phyloP scores from a whole-genome alignment of 805 yeast species.

The Schwanniomyces pseudopolymorphus region DNA sequence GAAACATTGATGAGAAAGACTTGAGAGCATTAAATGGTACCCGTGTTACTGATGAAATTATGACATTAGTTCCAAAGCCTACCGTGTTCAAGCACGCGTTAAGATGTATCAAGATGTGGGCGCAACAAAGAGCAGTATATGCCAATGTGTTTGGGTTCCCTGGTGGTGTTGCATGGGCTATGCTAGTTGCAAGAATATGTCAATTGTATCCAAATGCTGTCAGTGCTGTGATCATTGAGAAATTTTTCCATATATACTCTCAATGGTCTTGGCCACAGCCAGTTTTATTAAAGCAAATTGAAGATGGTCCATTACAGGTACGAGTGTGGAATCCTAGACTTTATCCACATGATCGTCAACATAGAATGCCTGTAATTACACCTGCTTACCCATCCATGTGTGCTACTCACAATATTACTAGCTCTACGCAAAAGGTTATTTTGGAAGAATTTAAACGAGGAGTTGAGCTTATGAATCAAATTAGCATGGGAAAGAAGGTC shows the following conservation, averaged over 20 bases:
- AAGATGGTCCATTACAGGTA: slow-evolving; percentile 95
- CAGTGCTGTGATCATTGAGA: slow-evolving; percentile 84
- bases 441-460: slow-evolving; percentile 81
- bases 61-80: slow-evolving; percentile 87
- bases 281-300: slow-evolving; percentile 85
- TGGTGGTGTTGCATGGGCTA: slow-evolving; percentile 99
- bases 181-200: slow-evolving; percentile 97
- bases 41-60: slow-evolving; percentile 92
- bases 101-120: slow-evolving; percentile 94
- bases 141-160: slow-evolving; percentile 97
- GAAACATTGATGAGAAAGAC: slow-evolving; percentile 89
- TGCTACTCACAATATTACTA: slow-evolving; percentile 93
- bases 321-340: slow-evolving; percentile 95
- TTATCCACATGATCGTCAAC: slow-evolving; percentile 85
- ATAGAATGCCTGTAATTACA: slow-evolving; percentile 96
- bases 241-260: slow-evolving; percentile 80
- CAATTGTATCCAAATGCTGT: slow-evolving; percentile 96
- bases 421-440: slow-evolving; percentile 82
- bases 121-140: slow-evolving; percentile 89
- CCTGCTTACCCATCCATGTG: slow-evolving; percentile 99
- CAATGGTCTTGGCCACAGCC: slow-evolving; percentile 99
- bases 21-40: slow-evolving; percentile 92
- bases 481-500: slow-evolving; percentile 55
- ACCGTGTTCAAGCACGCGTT: slow-evolving; percentile 90
- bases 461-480: slow-evolving; percentile 64